These are phyloP conservation scores for Fusarium heterosporum DNA, from an alignment of 2,329 filamentous ascomycete species.

Conservation along the genomic window DNA sequence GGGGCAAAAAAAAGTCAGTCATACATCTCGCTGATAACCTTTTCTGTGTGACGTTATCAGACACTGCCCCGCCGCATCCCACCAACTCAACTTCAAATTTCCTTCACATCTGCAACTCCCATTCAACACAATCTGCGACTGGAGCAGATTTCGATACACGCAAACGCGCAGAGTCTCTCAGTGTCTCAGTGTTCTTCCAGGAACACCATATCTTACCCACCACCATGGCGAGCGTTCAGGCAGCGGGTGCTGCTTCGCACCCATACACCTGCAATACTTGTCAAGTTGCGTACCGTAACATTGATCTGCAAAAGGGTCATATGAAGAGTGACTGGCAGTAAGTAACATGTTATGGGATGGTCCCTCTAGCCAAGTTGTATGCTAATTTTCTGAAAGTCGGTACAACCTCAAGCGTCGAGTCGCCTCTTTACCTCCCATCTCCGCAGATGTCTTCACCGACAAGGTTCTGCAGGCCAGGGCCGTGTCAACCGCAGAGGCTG, in stretches of 20 bases:
- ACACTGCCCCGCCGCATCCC: slow-evolving; percentile 46
- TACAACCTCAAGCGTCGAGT: slow-evolving; percentile 97
- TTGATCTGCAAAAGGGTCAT: slow-evolving; percentile 91
- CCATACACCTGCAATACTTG: slow-evolving; percentile 99
- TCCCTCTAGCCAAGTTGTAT: neutral
- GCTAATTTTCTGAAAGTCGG: slow-evolving; percentile 64
- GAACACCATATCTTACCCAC: neutral
- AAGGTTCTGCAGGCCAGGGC: slow-evolving; percentile 95
- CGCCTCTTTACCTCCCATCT: slow-evolving; percentile 88
- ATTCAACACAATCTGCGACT: neutral
- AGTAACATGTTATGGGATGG: slow-evolving; percentile 54
- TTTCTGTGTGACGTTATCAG: slow-evolving; percentile 47
- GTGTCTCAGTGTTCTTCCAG: neutral
- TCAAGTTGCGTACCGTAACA: slow-evolving; percentile 94
- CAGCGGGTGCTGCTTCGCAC: slow-evolving; percentile 66
- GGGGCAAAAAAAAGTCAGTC: slow-evolving; percentile 43
- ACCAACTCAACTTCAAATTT: slow-evolving; percentile 44
- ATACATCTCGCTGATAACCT: slow-evolving; percentile 38
- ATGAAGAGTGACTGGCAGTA: slow-evolving; percentile 99
- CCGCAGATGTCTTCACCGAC: slow-evolving; percentile 92
- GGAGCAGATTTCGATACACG: neutral
- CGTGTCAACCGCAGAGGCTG: slow-evolving; percentile 82
- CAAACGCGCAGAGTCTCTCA: neutral
- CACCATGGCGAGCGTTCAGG: slow-evolving; percentile 60
- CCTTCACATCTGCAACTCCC: slow-evolving; percentile 31